phyloP scores from a whole-genome alignment of 2,329 filamentous ascomycete species.

The Fusarium buxicola region DNA sequence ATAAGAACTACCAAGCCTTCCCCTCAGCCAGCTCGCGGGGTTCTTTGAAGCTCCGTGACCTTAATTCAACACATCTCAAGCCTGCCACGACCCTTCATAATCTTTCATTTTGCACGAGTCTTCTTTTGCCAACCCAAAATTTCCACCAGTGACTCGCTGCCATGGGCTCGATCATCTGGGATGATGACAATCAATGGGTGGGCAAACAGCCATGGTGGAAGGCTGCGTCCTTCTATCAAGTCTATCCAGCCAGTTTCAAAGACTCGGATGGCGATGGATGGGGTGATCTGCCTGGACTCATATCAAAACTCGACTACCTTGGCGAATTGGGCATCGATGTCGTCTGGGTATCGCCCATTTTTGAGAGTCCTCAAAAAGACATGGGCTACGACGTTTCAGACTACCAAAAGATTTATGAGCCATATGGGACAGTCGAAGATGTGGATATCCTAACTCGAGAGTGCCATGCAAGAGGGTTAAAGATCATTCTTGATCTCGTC shows the following conservation, averaged over 20 bases:
- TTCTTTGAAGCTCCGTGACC: no score
- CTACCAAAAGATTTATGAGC: constrained; percentile 73
- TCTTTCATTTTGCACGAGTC: neutral
- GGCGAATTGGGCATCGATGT: constrained; percentile 70
- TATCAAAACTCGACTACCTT: constrained; percentile 73
- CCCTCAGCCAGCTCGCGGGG: constrained; percentile 3
- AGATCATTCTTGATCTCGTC: constrained; percentile 77
- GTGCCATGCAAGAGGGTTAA: constrained; percentile 70
- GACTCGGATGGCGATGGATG: constrained; percentile 71
- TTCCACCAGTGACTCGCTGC: neutral
- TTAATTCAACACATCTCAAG: neutral
- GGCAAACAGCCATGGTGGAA: constrained; percentile 60
- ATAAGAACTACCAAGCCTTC: constrained; percentile 19
- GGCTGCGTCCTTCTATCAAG: constrained; percentile 60
- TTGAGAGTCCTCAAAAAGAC: constrained; percentile 70
- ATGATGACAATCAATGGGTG: constrained; percentile 46
- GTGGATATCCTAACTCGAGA: constrained; percentile 72
- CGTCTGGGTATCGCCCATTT: constrained; percentile 68
- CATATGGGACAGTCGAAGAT: constrained; percentile 75
- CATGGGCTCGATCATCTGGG: constrained; percentile 52
- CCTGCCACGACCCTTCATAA: neutral
- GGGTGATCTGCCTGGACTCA: constrained; percentile 74
- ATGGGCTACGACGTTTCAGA: constrained; percentile 81
- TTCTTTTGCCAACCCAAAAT: neutral
- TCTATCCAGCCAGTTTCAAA: constrained; percentile 70